These are phyloP conservation scores for Kwoniella sp. DNA, from an alignment of 768 basidiomycete genomes.

Conservation along the genomic window DNA sequence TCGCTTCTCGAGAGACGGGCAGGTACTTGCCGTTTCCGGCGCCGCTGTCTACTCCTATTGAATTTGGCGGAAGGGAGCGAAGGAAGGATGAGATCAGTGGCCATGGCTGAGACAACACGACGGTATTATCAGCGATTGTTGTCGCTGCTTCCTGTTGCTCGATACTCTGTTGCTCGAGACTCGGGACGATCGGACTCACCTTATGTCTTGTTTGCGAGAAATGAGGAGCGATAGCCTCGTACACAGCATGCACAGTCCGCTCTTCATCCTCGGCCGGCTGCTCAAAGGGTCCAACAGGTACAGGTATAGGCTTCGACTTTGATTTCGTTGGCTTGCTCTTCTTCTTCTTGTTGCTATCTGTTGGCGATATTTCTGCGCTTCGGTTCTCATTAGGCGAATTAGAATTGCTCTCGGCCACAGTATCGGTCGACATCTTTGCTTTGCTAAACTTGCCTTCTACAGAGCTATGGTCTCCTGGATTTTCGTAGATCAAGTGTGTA, in stretches of 20 bases:
- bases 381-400: too few species aligned
- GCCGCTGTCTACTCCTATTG: slow-evolving; percentile 89
- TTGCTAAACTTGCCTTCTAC: too few species aligned
- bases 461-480: too few species aligned
- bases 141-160: too few species aligned
- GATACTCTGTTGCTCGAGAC: too few species aligned
- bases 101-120: slow-evolving; percentile 83
- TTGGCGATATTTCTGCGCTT: not conserved
- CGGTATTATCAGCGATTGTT: too few species aligned
- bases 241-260: slow-evolving; percentile 53
- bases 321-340: not conserved
- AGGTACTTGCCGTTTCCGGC: slow-evolving; percentile 98
- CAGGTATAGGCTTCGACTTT: slow-evolving; percentile 36
- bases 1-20: slow-evolving; percentile 65
- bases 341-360: slow-evolving; percentile 1
- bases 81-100: slow-evolving; percentile 80
- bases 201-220: slow-evolving; percentile 57
- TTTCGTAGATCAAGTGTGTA: too few species aligned
- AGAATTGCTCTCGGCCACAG: too few species aligned
- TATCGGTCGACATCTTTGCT: too few species aligned
- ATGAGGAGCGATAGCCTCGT: slow-evolving; percentile 55
- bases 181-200: too few species aligned
- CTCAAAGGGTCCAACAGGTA: slow-evolving; percentile 22
- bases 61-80: slow-evolving; percentile 69
- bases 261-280: slow-evolving; percentile 41